Evolutionary conservation across 768 basidiomycete genomes (phyloP).

Genomic region (Fomitopsis pulvina): DNA sequence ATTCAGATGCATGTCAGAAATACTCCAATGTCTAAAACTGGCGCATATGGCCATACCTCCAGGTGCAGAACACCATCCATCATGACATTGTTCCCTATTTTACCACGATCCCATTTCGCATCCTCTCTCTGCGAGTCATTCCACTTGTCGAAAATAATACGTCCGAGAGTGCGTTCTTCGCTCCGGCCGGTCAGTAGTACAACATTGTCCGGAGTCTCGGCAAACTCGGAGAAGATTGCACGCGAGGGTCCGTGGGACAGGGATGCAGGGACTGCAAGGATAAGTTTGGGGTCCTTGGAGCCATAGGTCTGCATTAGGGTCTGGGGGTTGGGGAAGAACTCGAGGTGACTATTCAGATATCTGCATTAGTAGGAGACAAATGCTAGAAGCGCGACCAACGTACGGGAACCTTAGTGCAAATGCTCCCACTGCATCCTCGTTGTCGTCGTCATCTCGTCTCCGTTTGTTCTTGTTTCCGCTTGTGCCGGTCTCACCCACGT

Average conservation of each 20-base stretch:
- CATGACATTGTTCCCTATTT: constrained; percentile 80
- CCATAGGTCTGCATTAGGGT: constrained; percentile 77
- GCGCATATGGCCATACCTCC: constrained; percentile 40
- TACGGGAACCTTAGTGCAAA: constrained; percentile 86
- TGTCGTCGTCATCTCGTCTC: constrained; percentile 37
- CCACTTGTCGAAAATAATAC: constrained; percentile 82
- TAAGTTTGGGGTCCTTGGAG: constrained; percentile 85
- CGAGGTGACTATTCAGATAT: constrained; percentile 70
- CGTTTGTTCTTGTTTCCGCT: constrained; percentile 39
- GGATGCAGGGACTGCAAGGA: constrained; percentile 88
- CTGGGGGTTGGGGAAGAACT: constrained; percentile 83
- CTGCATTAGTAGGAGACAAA: background rate
- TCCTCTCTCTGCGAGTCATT: constrained; percentile 72
- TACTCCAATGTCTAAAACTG: background rate
- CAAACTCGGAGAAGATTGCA: constrained; percentile 80
- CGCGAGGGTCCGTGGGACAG: constrained; percentile 91
- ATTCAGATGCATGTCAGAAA: background rate
- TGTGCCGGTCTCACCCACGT: constrained; percentile 70
- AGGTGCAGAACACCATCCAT: constrained; percentile 66
- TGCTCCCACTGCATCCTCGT: constrained; percentile 81
- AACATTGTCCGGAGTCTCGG: constrained; percentile 75
- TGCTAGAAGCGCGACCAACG: constrained; percentile 17
- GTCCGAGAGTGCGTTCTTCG: constrained; percentile 75
- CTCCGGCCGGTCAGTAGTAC: constrained; percentile 77
- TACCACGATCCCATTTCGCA: constrained; percentile 85